Percentiles rank a stretch among this genome's conserved stretches.
These are phyloP conservation scores for Lentinula novae-zelandiae DNA, from an alignment of 1,284 basidiomycete genomes.

Conservation along the genomic window DNA sequence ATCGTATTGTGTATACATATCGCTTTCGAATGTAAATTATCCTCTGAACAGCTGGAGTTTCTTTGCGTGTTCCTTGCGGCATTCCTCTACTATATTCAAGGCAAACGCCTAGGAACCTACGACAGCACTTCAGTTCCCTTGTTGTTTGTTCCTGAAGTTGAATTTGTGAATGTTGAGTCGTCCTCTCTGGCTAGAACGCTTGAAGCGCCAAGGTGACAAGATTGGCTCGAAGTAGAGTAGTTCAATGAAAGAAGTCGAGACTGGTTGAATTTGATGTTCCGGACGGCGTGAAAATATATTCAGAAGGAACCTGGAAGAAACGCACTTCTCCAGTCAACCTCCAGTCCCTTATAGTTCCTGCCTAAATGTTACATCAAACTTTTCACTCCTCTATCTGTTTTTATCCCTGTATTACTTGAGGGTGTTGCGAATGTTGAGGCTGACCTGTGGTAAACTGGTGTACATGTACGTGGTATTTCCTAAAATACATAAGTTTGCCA, in stretches of 20 bases:
- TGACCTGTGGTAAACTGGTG: too few species aligned
- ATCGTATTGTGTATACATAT: too few species aligned
- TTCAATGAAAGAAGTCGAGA: background rate
- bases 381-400: background rate
- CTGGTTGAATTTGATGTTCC: background rate
- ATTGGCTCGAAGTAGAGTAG: background rate
- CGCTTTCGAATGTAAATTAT: background rate
- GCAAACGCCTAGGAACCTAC: too few species aligned
- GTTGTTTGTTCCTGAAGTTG: background rate
- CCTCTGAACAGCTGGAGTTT: too few species aligned
- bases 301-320: too few species aligned
- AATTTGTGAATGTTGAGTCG: background rate
- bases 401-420: too few species aligned
- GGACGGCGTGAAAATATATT: too few species aligned
- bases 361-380: background rate
- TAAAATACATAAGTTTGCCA: background rate
- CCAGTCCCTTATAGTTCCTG: background rate
- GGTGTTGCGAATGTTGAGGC: too few species aligned
- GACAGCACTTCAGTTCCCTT: too few species aligned
- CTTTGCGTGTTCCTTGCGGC: too few species aligned
- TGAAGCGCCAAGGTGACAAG: background rate
- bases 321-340: background rate
- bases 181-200: background rate
- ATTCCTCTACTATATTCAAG: too few species aligned
- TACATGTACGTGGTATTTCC: too few species aligned